phyloP scores from a whole-genome alignment of 2,329 filamentous ascomycete species.

The Claviceps sorghi region DNA sequence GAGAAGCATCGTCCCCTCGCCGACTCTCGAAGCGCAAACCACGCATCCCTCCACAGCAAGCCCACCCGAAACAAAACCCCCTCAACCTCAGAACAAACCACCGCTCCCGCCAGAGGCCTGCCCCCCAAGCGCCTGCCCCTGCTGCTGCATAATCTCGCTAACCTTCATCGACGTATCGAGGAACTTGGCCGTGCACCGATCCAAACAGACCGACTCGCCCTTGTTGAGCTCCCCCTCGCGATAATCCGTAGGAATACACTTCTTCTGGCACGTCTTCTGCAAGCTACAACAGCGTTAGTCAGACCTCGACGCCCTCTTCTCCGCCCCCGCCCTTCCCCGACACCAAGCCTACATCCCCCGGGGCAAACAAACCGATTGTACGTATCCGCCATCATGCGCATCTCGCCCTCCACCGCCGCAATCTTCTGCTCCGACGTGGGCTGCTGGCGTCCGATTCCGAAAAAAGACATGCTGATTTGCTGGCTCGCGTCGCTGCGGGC shows the following conservation, averaged over 20 bases:
- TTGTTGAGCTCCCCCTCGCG: slow-evolving; percentile 96
- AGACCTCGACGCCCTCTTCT: too few relatives aligned
- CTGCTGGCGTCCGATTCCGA: slow-evolving; percentile 50
- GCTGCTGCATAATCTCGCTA: slow-evolving; percentile 86
- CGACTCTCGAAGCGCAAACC: too few relatives aligned
- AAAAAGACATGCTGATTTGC: slow-evolving; percentile 29
- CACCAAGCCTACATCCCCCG: too few relatives aligned
- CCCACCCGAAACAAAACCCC: neutral
- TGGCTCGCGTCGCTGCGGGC: too few relatives aligned
- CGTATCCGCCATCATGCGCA: slow-evolving; percentile 96
- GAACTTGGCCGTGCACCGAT: slow-evolving; percentile 95
- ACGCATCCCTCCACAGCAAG: neutral
- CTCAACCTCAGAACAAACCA: slow-evolving; percentile 15
- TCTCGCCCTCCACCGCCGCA: slow-evolving; percentile 86
- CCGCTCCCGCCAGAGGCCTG: slow-evolving; percentile 19
- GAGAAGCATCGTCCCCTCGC: neutral
- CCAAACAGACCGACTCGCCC: slow-evolving; percentile 94
- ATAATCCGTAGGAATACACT: slow-evolving; percentile 87
- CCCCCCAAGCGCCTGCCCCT: slow-evolving; percentile 54
- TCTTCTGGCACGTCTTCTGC: slow-evolving; percentile 76
- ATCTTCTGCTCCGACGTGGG: slow-evolving; percentile 95
- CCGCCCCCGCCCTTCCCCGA: neutral
- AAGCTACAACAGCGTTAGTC: slow-evolving; percentile 42
- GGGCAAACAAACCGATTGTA: slow-evolving; percentile 82
- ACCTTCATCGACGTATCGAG: slow-evolving; percentile 98